Percentiles rank a stretch among this genome's conserved stretches.
These are phyloP conservation scores for Aspergillus caelatus DNA, from an alignment of 2,329 filamentous ascomycete species.

Conservation along the genomic window DNA sequence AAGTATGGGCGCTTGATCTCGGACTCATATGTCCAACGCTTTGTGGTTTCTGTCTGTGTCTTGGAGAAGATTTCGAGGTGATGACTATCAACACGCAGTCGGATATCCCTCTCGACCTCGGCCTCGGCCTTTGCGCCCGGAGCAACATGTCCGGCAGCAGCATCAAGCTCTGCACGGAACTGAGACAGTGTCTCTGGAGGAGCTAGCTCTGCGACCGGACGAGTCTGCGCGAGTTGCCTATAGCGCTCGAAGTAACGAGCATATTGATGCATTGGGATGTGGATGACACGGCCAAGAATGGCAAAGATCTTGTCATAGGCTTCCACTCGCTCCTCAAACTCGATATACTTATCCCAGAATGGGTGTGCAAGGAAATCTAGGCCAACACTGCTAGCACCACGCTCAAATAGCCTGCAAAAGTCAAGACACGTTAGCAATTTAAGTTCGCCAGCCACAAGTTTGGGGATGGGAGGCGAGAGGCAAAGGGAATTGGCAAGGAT, in stretches of 20 bases:
- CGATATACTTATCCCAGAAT: constrained; percentile 99
- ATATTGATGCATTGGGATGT: constrained; percentile 95
- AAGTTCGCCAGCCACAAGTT: constrained; percentile 22
- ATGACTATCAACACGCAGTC: constrained; percentile 75
- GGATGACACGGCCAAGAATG: constrained; percentile 78
- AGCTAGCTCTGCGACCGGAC: constrained; percentile 73
- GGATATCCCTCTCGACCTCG: constrained; percentile 81
- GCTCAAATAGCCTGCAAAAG: constrained; percentile 78
- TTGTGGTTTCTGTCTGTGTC: constrained; percentile 85
- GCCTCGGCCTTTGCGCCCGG: constrained; percentile 63
- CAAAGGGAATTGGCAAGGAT: constrained; percentile 48
- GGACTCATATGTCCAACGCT: constrained; percentile 92
- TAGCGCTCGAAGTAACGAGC: constrained; percentile 93
- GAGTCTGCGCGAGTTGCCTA: constrained; percentile 71
- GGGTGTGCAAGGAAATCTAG: constrained; percentile 92
- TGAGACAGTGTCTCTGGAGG: constrained; percentile 67
- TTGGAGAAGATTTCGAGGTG: constrained; percentile 79
- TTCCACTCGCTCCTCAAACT: constrained; percentile 91
- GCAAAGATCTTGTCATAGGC: constrained; percentile 81
- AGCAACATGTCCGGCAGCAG: constrained; percentile 46
- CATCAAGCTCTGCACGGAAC: constrained; percentile 72
- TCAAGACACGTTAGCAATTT: constrained; percentile 43
- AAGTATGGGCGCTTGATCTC: constrained; percentile 97
- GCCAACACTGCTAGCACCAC: constrained; percentile 80
- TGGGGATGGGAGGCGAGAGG: constrained; percentile 37